These are phyloP conservation scores for Malus asiatica DNA, from an alignment of 306 rosid species.

Conservation along the genomic window DNA sequence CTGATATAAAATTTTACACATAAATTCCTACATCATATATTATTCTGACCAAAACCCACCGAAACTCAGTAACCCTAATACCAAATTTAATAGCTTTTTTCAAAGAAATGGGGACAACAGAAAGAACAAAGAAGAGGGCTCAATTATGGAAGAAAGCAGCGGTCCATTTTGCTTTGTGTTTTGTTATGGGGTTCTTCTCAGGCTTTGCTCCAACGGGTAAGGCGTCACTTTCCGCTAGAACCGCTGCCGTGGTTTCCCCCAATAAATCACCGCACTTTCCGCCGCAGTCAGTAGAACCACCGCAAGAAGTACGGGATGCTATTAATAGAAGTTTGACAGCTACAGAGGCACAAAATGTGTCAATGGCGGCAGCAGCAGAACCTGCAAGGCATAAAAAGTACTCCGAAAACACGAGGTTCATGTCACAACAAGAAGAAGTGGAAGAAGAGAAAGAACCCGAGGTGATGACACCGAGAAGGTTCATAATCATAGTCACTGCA, in stretches of 20 bases:
- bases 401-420: slow-evolving; percentile 8
- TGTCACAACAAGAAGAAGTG: not conserved
- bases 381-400: slow-evolving; percentile 12
- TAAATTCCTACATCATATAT: slow-evolving; percentile 14
- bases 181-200: slow-evolving; percentile 82
- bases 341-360: slow-evolving; percentile 13
- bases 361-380: not conserved
- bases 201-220: slow-evolving; percentile 87
- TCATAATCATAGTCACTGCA: slow-evolving; percentile 70
- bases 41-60: slow-evolving; percentile 9
- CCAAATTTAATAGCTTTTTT: not conserved
- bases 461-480: slow-evolving; percentile 40
- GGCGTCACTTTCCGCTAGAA: slow-evolving; percentile 29
- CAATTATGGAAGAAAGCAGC: slow-evolving; percentile 83
- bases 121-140: slow-evolving; percentile 71
- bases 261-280: slow-evolving; percentile 23
- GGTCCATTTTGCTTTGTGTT: slow-evolving; percentile 75
- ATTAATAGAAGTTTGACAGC: slow-evolving; percentile 24
- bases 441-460: slow-evolving; percentile 9
- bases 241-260: slow-evolving; percentile 9
- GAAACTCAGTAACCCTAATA: not conserved
- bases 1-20: not conserved
- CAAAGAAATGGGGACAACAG: slow-evolving; percentile 55
- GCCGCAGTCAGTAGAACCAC: slow-evolving; percentile 29
- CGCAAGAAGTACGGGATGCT: not conserved